Evolutionary conservation across 164 flowering plant species (phyloP).

Genomic region (Magnolia kwangsiensis): DNA sequence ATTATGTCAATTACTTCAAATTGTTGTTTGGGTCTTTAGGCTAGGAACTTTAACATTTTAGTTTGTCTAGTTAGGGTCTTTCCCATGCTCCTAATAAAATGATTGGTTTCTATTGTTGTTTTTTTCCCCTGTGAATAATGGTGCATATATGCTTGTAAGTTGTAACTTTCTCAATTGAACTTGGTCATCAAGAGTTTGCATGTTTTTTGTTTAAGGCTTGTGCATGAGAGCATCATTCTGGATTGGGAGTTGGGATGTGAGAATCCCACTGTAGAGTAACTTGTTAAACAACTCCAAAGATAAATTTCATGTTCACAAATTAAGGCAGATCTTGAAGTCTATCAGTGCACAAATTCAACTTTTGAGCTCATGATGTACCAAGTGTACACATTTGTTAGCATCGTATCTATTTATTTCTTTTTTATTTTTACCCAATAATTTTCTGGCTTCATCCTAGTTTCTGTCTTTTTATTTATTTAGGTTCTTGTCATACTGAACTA

Average conservation of each 20-base stretch:
- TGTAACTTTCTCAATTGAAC: background rate
- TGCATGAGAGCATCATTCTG: background rate
- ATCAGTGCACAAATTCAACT: too few relatives aligned
- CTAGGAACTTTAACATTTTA: too few relatives aligned
- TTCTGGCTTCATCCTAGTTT: background rate
- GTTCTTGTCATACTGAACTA: background rate
- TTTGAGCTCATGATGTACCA: too few relatives aligned
- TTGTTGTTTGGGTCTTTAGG: too few relatives aligned
- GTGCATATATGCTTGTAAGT: background rate
- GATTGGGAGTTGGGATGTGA: too few relatives aligned
- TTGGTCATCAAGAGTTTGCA: background rate
- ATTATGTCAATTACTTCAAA: too few relatives aligned
- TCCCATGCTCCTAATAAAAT: too few relatives aligned
- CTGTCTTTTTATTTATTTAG: conserved; percentile 1
- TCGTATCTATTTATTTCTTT: background rate
- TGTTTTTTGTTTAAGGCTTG: background rate
- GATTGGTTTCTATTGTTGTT: too few relatives aligned
- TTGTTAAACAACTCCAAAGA: background rate
- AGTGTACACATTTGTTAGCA: background rate
- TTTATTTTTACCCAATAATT: background rate
- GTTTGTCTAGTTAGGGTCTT: too few relatives aligned
- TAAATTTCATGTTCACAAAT: background rate
- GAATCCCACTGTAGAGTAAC: too few relatives aligned
- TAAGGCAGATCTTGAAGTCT: background rate
- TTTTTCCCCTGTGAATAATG: background rate